Evolutionary conservation across 345 rosid species (phyloP).

Genomic region (Populus alba): DNA sequence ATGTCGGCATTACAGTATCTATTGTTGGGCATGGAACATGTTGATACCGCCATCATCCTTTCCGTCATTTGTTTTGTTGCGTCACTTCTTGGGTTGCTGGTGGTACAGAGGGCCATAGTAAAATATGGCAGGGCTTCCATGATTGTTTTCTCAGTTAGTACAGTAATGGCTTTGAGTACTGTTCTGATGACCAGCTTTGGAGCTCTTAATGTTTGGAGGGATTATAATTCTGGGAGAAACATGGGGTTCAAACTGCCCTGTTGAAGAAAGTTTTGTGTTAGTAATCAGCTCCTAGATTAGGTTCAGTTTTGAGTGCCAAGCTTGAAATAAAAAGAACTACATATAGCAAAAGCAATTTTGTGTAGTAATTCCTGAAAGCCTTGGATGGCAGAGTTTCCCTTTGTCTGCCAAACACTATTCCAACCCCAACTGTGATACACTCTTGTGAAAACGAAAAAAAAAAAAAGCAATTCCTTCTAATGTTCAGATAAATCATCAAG

Average conservation of each 20-base stretch:
- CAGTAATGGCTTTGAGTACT: conserved; percentile 75
- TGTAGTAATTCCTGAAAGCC: neutral
- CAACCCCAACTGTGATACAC: neutral
- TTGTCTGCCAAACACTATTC: neutral
- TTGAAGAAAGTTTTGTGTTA: conserved; percentile 5
- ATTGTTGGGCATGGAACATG: conserved; percentile 67
- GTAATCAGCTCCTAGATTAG: neutral
- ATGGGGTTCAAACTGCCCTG: conserved; percentile 81
- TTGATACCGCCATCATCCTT: conserved; percentile 41
- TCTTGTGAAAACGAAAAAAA: neutral
- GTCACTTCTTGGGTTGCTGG: conserved; percentile 63
- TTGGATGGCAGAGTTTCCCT: too few species aligned
- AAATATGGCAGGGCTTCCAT: conserved; percentile 72
- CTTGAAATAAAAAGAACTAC: neutral
- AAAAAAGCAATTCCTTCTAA: neutral
- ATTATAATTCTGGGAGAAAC: conserved; percentile 49
- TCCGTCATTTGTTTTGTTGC: conserved; percentile 60
- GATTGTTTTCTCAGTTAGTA: conserved; percentile 75
- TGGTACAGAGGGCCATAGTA: conserved; percentile 58
- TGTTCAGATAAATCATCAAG: neutral
- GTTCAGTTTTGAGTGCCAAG: neutral
- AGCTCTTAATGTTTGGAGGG: conserved; percentile 61
- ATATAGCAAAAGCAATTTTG: neutral
- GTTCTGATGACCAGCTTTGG: conserved; percentile 72
- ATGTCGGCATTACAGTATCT: conserved; percentile 73